Conservation (phyloP, 768 basidiomycete species). For the Psilocybe cubensis region DNA sequence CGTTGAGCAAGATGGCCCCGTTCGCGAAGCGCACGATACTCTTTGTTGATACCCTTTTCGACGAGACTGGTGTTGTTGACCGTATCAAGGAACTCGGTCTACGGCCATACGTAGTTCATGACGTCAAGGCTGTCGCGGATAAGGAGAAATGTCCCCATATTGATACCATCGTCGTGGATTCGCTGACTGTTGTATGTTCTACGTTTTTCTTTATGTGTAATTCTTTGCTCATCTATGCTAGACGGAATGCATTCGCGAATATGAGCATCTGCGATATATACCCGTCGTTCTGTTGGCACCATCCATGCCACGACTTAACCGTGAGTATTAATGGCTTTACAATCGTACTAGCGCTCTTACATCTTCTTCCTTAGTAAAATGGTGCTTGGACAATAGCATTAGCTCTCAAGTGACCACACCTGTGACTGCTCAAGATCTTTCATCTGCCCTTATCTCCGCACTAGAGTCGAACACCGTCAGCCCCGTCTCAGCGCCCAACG, state of each 20-base stretch:
- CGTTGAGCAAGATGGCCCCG: constrained; percentile 79
- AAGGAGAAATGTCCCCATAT: constrained; percentile 86
- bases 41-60: constrained; percentile 85
- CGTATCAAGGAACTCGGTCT: constrained; percentile 82
- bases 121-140: constrained; percentile 79
- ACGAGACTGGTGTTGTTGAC: constrained; percentile 74
- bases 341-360: not conserved
- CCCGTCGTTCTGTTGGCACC: constrained; percentile 92
- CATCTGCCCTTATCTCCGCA: constrained; percentile 90
- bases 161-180: constrained; percentile 96
- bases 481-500: constrained; percentile 83
- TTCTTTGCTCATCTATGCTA: constrained; percentile 30
- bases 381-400: constrained; percentile 96
- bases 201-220: constrained; percentile 8
- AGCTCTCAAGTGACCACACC: constrained; percentile 94
- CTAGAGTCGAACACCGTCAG: constrained; percentile 94
- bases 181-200: constrained; percentile 73
- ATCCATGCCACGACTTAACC: constrained; percentile 72
- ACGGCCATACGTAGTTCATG: constrained; percentile 73
- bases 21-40: constrained; percentile 89
- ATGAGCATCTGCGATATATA: constrained; percentile 95
- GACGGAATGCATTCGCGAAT: constrained; percentile 90
- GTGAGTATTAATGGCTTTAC: constrained; percentile 43
- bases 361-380: constrained; percentile 67
- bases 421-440: constrained; percentile 84